These are phyloP conservation scores for Boletus holoroseus DNA, from an alignment of 1,284 basidiomycete species.

Conservation along the genomic window DNA sequence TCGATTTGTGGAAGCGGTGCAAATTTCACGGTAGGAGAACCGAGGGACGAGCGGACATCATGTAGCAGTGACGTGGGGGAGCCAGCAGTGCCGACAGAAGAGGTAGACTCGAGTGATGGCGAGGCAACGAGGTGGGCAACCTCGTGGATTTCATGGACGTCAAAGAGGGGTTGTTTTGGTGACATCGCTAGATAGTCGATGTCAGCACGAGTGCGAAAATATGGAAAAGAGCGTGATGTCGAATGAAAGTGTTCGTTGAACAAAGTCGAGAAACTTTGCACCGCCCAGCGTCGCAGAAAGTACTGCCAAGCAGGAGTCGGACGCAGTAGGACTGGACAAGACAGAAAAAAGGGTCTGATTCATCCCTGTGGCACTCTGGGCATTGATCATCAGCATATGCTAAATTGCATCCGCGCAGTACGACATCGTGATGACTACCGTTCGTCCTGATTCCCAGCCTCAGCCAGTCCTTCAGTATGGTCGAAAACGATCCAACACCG, in stretches of 20 bases:
- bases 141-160: conserved; percentile 19
- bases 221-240: conserved; percentile 24
- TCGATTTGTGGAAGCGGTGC: conserved; percentile 59
- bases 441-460: conserved; percentile 55
- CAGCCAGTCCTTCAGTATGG: conserved; percentile 42
- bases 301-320: not conserved
- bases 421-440: conserved; percentile 42
- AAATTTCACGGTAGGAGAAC: conserved; percentile 46
- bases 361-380: conserved; percentile 4
- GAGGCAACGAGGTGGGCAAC: conserved; percentile 9
- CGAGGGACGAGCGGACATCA: conserved; percentile 17
- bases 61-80: conserved; percentile 12
- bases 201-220: not conserved
- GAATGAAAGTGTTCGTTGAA: conserved; percentile 24
- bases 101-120: conserved; percentile 18
- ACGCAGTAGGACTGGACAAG: conserved; percentile 1
- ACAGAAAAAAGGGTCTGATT: not conserved
- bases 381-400: not conserved
- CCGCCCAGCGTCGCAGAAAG: conserved; percentile 15
- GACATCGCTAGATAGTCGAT: conserved; percentile 12
- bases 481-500: conserved; percentile 66
- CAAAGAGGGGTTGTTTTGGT: conserved; percentile 5
- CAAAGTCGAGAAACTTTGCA: conserved; percentile 1
- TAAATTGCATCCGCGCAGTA: conserved; percentile 6
- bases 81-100: conserved; percentile 12